These are phyloP conservation scores for Aureobasidium leucospermi DNA, from an alignment of 2,329 filamentous ascomycete species.

Conservation along the genomic window DNA sequence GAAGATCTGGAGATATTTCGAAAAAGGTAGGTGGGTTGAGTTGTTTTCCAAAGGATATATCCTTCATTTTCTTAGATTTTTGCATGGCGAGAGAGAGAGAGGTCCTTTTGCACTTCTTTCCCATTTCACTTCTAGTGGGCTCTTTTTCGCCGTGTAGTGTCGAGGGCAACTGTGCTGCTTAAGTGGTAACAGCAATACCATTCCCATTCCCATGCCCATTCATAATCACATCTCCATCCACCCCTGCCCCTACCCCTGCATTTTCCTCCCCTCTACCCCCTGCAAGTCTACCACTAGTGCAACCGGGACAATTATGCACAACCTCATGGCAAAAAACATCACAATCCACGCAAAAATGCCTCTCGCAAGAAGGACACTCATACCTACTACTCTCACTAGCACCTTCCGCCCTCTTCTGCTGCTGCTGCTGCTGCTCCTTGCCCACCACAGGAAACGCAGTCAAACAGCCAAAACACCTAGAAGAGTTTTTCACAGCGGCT, in stretches of 20 bases:
- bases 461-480: slow-evolving; percentile 72
- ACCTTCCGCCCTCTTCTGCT: slow-evolving; percentile 30
- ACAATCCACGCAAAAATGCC: slow-evolving; percentile 97
- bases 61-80: too few relatives aligned
- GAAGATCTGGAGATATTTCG: too few relatives aligned
- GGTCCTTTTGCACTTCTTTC: too few relatives aligned
- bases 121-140: too few relatives aligned
- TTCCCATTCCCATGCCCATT: not conserved
- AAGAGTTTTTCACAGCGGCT: slow-evolving; percentile 42
- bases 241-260: not conserved
- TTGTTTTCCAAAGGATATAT: too few relatives aligned
- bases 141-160: too few relatives aligned
- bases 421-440: slow-evolving; percentile 9
- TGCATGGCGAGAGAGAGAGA: too few relatives aligned
- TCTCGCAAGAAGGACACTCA: slow-evolving; percentile 75
- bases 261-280: not conserved
- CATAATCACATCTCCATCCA: not conserved
- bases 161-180: not conserved
- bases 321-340: slow-evolving; percentile 93
- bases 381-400: slow-evolving; percentile 84
- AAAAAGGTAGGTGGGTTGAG: too few relatives aligned
- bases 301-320: slow-evolving; percentile 92
- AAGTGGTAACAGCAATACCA: not conserved
- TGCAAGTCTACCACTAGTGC: slow-evolving; percentile 43
- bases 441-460: slow-evolving; percentile 54